These are phyloP conservation scores for Chrysoporthe cubensis DNA, from an alignment of 2,329 filamentous ascomycete species.

Conservation along the genomic window DNA sequence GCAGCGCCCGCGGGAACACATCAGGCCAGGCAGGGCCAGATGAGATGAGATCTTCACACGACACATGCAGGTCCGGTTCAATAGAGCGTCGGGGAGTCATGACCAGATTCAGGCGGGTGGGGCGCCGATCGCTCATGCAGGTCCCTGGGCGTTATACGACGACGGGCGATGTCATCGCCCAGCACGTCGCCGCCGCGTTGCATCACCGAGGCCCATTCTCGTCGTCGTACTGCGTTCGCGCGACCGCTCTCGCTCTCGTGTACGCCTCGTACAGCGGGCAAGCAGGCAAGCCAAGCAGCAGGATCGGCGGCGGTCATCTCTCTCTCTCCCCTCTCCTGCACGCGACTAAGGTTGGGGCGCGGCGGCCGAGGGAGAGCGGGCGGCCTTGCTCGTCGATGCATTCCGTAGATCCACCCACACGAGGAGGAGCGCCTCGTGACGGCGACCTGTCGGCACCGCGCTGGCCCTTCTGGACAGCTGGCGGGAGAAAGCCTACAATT, in stretches of 20 bases:
- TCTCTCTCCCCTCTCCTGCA: no score
- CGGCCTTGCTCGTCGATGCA: no score
- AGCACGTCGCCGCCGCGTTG: background rate
- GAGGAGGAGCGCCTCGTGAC: background rate
- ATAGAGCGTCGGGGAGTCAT: slow-evolving; percentile 14
- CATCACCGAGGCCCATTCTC: background rate
- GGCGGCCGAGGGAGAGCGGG: no score
- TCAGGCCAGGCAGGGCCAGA: background rate
- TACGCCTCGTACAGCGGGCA: background rate
- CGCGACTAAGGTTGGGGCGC: no score
- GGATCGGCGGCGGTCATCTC: background rate
- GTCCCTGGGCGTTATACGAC: slow-evolving; percentile 7
- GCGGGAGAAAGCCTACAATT: background rate
- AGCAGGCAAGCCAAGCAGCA: background rate
- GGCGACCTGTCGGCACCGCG: background rate
- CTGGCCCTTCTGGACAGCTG: slow-evolving; percentile 1
- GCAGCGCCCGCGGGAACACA: background rate
- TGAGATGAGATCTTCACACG: slow-evolving; percentile 2
- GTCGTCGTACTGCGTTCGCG: background rate
- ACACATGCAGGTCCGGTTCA: slow-evolving; percentile 1
- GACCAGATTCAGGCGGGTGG: slow-evolving; percentile 21
- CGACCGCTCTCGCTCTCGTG: background rate
- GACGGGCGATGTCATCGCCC: slow-evolving; percentile 4
- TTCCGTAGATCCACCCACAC: no score
- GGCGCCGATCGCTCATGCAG: slow-evolving; percentile 20